Evolutionary conservation across 1,284 basidiomycete species (phyloP).

Genomic region (Papiliotrema flavescens): DNA sequence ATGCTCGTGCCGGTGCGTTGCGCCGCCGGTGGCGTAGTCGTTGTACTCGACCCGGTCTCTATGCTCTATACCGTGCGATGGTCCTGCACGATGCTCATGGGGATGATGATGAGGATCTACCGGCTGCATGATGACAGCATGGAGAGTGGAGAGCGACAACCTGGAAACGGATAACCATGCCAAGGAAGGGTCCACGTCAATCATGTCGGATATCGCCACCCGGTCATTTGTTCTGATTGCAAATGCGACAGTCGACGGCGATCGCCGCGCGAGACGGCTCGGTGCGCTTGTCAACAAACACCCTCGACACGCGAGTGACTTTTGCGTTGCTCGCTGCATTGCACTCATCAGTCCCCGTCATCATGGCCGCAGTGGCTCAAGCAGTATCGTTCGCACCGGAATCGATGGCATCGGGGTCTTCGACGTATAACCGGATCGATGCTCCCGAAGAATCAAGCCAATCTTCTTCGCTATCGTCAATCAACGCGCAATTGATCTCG

Average conservation of each 20-base stretch:
- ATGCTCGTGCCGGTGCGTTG: neutral
- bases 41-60: neutral
- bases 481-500: constrained; percentile 71
- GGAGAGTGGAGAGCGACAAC: neutral
- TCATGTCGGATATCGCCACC: neutral
- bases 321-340: neutral
- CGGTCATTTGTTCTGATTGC: neutral
- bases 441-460: neutral
- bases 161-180: too few relatives aligned
- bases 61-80: too few relatives aligned
- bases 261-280: neutral
- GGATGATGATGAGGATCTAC: too few relatives aligned
- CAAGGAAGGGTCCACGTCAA: neutral
- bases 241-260: neutral
- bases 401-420: too few relatives aligned
- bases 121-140: constrained; percentile 2
- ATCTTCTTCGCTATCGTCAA: constrained; percentile 50
- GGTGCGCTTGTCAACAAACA: constrained; percentile 9
- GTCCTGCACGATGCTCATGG: too few relatives aligned
- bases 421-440: too few relatives aligned
- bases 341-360: neutral
- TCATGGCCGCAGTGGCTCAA: neutral
- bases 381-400: neutral
- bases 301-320: constrained; percentile 7
- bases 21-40: neutral